Percentiles rank a stretch among this genome's conserved stretches.
Conservation (phyloP, 2,329 filamentous ascomycete species). For the Clathrospora elynae region DNA sequence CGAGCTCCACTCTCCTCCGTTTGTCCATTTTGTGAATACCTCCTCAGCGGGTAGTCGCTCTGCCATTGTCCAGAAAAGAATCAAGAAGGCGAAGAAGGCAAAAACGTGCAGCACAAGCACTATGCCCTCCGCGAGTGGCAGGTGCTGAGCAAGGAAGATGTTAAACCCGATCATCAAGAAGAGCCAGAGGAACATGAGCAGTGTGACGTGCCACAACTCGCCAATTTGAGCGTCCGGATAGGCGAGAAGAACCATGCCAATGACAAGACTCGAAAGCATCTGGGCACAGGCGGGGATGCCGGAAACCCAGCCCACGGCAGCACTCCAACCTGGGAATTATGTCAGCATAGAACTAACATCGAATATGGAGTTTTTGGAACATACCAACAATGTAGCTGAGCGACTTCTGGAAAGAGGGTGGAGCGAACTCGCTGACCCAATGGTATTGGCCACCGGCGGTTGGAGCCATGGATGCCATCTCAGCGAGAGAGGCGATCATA, state of each 20-base stretch:
- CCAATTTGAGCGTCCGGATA: constrained; percentile 50
- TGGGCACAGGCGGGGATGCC: constrained; percentile 39
- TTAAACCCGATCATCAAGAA: constrained; percentile 48
- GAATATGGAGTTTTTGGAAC: background rate
- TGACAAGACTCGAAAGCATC: constrained; percentile 24
- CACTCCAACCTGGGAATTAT: constrained; percentile 19
- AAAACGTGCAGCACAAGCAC: constrained; percentile 55
- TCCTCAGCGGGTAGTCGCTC: constrained; percentile 44
- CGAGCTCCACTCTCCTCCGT: constrained; percentile 51
- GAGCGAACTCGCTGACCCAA: constrained; percentile 12
- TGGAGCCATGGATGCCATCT: constrained; percentile 13
- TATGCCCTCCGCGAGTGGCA: constrained; percentile 54
- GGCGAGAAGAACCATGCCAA: constrained; percentile 45
- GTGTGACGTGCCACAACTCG: constrained; percentile 32
- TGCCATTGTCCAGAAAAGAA: constrained; percentile 36
- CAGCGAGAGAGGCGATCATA: constrained; percentile 22
- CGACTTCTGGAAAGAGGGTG: constrained; percentile 5
- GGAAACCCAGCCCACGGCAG: constrained; percentile 24
- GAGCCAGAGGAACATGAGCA: constrained; percentile 49
- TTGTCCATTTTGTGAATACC: constrained; percentile 54
- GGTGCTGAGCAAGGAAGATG: constrained; percentile 48
- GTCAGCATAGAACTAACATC: background rate
- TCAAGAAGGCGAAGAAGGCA: constrained; percentile 57
- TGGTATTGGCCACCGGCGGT: constrained; percentile 12
- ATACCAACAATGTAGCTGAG: constrained; percentile 12